phyloP scores from a whole-genome alignment of 2,329 filamentous ascomycete species.

The Seiridium cupressi region DNA sequence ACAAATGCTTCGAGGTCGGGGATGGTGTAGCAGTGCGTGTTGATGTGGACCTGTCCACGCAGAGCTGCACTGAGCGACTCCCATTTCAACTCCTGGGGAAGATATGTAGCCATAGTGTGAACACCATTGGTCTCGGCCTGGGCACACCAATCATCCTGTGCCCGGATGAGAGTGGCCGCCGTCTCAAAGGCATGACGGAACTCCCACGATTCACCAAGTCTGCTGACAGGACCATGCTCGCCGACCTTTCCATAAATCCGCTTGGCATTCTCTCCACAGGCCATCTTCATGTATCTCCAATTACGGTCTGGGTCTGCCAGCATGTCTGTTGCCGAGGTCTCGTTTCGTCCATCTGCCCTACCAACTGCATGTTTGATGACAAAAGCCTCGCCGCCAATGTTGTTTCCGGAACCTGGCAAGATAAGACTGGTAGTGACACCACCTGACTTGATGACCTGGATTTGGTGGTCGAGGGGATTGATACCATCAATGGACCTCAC shows the following conservation, averaged over 20 bases:
- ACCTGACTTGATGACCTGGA: constrained; percentile 69
- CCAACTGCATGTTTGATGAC: constrained; percentile 68
- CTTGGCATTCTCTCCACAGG: constrained; percentile 70
- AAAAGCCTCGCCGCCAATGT: constrained; percentile 70
- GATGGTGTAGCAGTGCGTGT: constrained; percentile 71
- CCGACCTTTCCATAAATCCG: constrained; percentile 55
- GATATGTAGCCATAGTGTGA: constrained; percentile 52
- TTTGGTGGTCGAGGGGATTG: constrained; percentile 61
- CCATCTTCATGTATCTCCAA: constrained; percentile 76
- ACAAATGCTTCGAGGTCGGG: constrained; percentile 69
- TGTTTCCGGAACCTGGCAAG: constrained; percentile 69
- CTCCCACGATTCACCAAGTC: constrained; percentile 68
- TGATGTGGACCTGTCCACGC: constrained; percentile 66
- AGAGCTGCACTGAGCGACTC: constrained; percentile 62
- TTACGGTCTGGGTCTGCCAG: constrained; percentile 63
- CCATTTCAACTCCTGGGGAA: constrained; percentile 62
- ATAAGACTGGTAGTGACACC: constrained; percentile 69
- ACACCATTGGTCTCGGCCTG: constrained; percentile 49
- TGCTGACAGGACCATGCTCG: constrained; percentile 53
- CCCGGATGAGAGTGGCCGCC: constrained; percentile 52
- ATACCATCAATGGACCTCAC: constrained; percentile 66
- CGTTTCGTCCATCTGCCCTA: constrained; percentile 54
- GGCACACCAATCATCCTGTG: constrained; percentile 68
- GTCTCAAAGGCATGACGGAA: constrained; percentile 68
- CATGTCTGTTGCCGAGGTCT: constrained; percentile 62